These are phyloP conservation scores for Torulaspora microellipsoides DNA, from an alignment of 805 yeast species.

Conservation along the genomic window DNA sequence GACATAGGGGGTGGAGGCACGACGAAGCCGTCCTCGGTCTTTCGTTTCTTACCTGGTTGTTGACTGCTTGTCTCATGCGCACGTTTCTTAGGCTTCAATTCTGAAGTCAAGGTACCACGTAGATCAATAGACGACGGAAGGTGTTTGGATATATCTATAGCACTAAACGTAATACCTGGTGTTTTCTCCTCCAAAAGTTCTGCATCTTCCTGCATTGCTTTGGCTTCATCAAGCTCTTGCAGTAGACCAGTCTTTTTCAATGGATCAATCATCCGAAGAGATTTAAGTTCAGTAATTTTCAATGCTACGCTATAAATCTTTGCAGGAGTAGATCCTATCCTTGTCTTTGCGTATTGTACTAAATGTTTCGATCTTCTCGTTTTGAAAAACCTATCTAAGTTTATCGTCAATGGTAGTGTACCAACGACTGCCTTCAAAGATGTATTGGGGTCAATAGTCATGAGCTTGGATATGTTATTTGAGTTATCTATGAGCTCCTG, in stretches of 20 bases:
- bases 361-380: slow-evolving; percentile 61
- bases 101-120: slow-evolving; percentile 42
- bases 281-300: slow-evolving; percentile 50
- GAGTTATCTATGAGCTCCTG: slow-evolving; percentile 34
- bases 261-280: slow-evolving; percentile 41
- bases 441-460: slow-evolving; percentile 33
- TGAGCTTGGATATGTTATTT: slow-evolving; percentile 24
- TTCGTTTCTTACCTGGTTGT: slow-evolving; percentile 36
- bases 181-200: slow-evolving; percentile 34
- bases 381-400: slow-evolving; percentile 63
- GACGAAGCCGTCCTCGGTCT: slow-evolving; percentile 39
- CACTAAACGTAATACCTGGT: slow-evolving; percentile 36
- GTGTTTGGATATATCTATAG: slow-evolving; percentile 40
- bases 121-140: slow-evolving; percentile 43
- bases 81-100: slow-evolving; percentile 37
- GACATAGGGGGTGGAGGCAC: slow-evolving; percentile 30
- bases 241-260: slow-evolving; percentile 46
- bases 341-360: slow-evolving; percentile 54
- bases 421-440: slow-evolving; percentile 44
- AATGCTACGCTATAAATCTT: slow-evolving; percentile 59
- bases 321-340: slow-evolving; percentile 67
- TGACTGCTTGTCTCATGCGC: slow-evolving; percentile 25
- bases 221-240: slow-evolving; percentile 43
- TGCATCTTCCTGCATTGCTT: slow-evolving; percentile 24
- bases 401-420: slow-evolving; percentile 51